These are phyloP conservation scores for Euphorbia pulcherrima DNA, from an alignment of 345 rosid species.

Conservation along the genomic window DNA sequence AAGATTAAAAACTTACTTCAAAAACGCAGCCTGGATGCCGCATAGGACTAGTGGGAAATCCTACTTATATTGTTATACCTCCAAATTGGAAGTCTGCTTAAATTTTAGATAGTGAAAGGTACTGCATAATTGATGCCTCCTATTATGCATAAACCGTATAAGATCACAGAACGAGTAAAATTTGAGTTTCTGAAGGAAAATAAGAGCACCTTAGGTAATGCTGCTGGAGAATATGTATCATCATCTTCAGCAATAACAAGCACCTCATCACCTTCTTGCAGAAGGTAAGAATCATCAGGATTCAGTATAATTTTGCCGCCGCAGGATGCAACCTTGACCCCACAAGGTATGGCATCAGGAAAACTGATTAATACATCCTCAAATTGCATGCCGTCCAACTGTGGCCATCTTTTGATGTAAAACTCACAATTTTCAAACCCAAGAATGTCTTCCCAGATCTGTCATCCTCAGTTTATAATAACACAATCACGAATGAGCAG, in stretches of 20 bases:
- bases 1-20: neutral
- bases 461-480: slow-evolving; percentile 25
- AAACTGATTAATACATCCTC: slow-evolving; percentile 71
- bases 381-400: slow-evolving; percentile 57
- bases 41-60: neutral
- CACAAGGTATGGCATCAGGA: slow-evolving; percentile 78
- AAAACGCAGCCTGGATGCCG: neutral
- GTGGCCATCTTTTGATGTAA: slow-evolving; percentile 66
- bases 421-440: slow-evolving; percentile 79
- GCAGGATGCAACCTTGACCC: slow-evolving; percentile 60
- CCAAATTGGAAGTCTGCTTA: neutral
- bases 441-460: slow-evolving; percentile 79
- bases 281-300: slow-evolving; percentile 58
- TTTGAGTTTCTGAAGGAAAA: slow-evolving; percentile 24
- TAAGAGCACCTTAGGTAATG: slow-evolving; percentile 64
- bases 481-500: slow-evolving; percentile 3
- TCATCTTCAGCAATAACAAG: slow-evolving; percentile 83
- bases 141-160: neutral
- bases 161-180: slow-evolving; percentile 12
- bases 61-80: neutral
- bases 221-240: slow-evolving; percentile 56
- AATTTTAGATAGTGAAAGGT: slow-evolving; percentile 1
- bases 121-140: neutral
- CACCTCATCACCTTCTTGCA: slow-evolving; percentile 72
- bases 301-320: slow-evolving; percentile 68